Evolutionary conservation across 1,284 basidiomycete species (phyloP).

Genomic region (Rhodotorula sp.): DNA sequence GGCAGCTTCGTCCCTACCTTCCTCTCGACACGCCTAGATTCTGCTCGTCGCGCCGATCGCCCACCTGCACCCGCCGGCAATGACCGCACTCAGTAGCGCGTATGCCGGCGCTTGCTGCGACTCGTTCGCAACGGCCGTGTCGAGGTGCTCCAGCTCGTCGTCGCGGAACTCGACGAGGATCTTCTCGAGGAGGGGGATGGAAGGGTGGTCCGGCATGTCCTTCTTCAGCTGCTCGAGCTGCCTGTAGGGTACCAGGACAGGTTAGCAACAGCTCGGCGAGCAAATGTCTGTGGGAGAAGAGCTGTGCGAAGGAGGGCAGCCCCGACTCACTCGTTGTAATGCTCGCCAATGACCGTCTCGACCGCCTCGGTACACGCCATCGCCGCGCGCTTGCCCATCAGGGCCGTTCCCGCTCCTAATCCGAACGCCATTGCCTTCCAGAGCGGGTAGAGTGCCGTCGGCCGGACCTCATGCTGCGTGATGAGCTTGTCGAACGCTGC

Average conservation of each 20-base stretch:
- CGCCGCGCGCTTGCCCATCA: constrained; percentile 88
- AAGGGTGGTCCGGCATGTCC: constrained; percentile 59
- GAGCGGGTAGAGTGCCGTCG: constrained; percentile 77
- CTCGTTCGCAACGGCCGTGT: constrained; percentile 85
- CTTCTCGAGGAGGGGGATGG: constrained; percentile 71
- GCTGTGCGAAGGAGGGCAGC: background rate
- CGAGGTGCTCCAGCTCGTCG: constrained; percentile 91
- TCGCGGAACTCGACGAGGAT: constrained; percentile 86
- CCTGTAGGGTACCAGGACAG: constrained; percentile 52
- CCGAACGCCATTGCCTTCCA: constrained; percentile 84
- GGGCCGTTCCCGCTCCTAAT: constrained; percentile 78
- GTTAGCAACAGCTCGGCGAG: background rate
- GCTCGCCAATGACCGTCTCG: constrained; percentile 95
- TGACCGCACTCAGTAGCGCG: constrained; percentile 78
- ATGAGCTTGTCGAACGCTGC: constrained; percentile 80
- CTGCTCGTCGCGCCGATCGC: constrained; percentile 87
- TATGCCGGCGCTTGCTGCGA: constrained; percentile 91
- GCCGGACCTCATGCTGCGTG: constrained; percentile 77
- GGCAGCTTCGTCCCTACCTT: background rate
- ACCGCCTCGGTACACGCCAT: constrained; percentile 99
- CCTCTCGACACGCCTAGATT: constrained; percentile 54
- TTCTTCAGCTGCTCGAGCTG: constrained; percentile 65
- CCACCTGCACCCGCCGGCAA: constrained; percentile 82
- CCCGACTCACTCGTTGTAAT: constrained; percentile 85
- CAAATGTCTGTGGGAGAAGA: too few relatives aligned